Percentiles rank a stretch among this genome's conserved stretches.
Conservation (phyloP, 2,329 filamentous ascomycete genomes). For the Dactylellina parvicollis region DNA sequence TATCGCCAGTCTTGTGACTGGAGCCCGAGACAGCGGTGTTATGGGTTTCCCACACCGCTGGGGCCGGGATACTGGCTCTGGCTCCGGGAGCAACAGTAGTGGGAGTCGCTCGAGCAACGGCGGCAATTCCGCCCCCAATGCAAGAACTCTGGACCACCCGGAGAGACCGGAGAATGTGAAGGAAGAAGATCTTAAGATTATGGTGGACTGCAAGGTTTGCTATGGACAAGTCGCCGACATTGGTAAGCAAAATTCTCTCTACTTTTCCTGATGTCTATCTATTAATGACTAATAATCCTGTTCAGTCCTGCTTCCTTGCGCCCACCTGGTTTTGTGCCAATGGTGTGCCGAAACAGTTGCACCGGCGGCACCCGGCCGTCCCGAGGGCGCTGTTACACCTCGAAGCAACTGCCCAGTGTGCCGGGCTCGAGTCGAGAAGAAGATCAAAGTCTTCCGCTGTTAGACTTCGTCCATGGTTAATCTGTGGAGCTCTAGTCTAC, state of each 20-base stretch:
- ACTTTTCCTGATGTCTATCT: background rate
- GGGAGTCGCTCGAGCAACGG: background rate
- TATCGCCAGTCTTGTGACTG: slow-evolving; percentile 34
- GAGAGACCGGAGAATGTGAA: slow-evolving; percentile 53
- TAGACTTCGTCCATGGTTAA: background rate
- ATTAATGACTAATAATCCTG: background rate
- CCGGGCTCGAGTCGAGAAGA: slow-evolving; percentile 43
- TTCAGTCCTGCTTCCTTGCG: slow-evolving; percentile 49
- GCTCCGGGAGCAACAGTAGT: too few species aligned
- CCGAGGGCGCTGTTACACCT: slow-evolving; percentile 40
- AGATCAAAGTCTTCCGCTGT: slow-evolving; percentile 51
- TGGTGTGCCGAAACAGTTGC: slow-evolving; percentile 52
- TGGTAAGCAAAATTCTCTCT: slow-evolving; percentile 11
- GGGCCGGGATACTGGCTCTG: slow-evolving; percentile 15
- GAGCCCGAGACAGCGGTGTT: slow-evolving; percentile 23
- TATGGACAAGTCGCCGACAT: slow-evolving; percentile 53
- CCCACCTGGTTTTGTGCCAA: slow-evolving; percentile 48
- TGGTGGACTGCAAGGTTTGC: slow-evolving; percentile 52
- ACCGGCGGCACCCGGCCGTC: slow-evolving; percentile 30
- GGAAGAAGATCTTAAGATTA: slow-evolving; percentile 54
- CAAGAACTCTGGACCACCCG: slow-evolving; percentile 43
- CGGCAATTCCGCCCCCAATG: slow-evolving; percentile 6
- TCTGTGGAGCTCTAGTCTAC: background rate
- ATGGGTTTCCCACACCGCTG: slow-evolving; percentile 43
- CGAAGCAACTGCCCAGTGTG: slow-evolving; percentile 52